phyloP scores from a whole-genome alignment of 1,284 basidiomycete species.

The Dichomitus squalens region DNA sequence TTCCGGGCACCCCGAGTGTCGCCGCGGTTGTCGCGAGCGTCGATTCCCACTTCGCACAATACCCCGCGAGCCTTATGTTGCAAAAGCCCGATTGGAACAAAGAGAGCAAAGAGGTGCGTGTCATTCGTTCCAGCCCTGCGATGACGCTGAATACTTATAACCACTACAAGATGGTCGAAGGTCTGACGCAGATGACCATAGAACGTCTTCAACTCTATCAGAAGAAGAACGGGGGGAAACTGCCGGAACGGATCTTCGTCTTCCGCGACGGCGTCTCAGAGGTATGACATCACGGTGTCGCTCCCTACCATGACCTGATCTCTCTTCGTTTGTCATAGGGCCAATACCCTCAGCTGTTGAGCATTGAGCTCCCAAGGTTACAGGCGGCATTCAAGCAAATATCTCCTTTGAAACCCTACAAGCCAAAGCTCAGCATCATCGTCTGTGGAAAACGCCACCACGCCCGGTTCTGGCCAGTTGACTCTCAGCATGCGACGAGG shows the following conservation, averaged over 20 bases:
- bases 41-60: constrained; percentile 68
- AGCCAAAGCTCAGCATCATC: constrained; percentile 68
- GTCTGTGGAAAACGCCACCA: constrained; percentile 83
- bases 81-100: constrained; percentile 51
- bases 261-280: constrained; percentile 80
- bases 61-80: constrained; percentile 66
- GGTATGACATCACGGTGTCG: constrained; percentile 34
- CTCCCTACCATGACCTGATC: background rate
- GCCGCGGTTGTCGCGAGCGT: constrained; percentile 76
- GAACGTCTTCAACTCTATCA: constrained; percentile 66
- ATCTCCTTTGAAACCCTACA: constrained; percentile 48
- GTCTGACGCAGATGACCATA: constrained; percentile 65
- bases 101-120: constrained; percentile 58
- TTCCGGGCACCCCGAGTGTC: constrained; percentile 70
- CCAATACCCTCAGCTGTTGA: constrained; percentile 62
- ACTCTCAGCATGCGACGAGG: constrained; percentile 46
- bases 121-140: background rate
- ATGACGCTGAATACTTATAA: background rate
- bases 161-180: constrained; percentile 62
- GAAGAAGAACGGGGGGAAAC: constrained; percentile 44
- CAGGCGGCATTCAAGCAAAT: constrained; percentile 58
- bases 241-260: constrained; percentile 68
- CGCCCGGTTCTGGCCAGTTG: constrained; percentile 64
- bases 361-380: constrained; percentile 60
- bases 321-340: constrained; percentile 44